phyloP scores from a whole-genome alignment of 2,329 filamentous ascomycete genomes.

The Exophiala sp. region DNA sequence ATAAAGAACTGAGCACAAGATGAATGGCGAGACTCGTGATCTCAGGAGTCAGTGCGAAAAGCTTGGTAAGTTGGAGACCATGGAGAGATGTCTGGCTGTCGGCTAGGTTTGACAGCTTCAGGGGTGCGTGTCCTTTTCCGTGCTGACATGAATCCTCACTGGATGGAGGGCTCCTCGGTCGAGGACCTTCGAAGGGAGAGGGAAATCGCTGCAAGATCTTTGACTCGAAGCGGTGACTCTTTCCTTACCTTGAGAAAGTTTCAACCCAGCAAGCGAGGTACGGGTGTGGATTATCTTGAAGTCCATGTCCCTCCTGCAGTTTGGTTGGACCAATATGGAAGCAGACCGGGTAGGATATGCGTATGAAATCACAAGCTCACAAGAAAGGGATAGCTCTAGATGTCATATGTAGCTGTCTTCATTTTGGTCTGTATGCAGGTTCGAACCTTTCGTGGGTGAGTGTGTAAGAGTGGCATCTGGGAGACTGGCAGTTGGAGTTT shows the following conservation, averaged over 20 bases:
- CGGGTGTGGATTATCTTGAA: neutral
- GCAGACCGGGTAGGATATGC: neutral
- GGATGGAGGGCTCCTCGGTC: neutral
- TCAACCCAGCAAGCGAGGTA: too few relatives aligned
- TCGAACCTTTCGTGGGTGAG: too few relatives aligned
- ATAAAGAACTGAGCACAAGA: neutral
- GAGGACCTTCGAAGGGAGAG: neutral
- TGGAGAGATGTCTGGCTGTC: constrained; percentile 6
- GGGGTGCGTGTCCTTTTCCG: neutral
- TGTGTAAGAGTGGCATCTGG: too few relatives aligned
- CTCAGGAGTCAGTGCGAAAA: constrained; percentile 8
- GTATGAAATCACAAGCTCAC: neutral
- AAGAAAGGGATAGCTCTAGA: neutral
- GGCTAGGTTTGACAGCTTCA: constrained; percentile 6
- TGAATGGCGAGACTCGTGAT: neutral
- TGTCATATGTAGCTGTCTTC: neutral
- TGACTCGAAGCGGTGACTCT: too few relatives aligned
- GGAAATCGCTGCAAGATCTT: neutral
- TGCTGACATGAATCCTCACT: neutral
- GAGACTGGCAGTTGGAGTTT: too few relatives aligned
- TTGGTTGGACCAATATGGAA: neutral
- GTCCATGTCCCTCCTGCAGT: neutral
- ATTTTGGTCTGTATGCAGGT: too few relatives aligned
- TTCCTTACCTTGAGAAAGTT: too few relatives aligned
- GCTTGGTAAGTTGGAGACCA: neutral